These are phyloP conservation scores for Saprolegnia parasitica DNA, from an alignment of 352 stramenopile species.

Conservation along the genomic window DNA sequence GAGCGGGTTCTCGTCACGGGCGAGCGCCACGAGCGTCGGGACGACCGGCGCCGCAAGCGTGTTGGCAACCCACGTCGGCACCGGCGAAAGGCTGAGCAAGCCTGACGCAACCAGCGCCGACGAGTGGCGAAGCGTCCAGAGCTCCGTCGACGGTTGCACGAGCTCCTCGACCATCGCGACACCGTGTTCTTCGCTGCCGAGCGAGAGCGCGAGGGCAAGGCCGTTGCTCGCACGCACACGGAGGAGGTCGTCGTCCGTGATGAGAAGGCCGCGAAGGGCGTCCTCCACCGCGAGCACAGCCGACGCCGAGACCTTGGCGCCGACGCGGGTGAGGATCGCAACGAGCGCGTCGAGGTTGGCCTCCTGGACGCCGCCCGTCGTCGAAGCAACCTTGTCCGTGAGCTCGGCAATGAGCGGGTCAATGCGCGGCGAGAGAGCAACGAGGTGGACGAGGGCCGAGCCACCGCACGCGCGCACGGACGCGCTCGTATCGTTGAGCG, in stretches of 20 bases:
- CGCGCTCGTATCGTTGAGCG: slow-evolving; percentile 94
- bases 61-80: slow-evolving; percentile 36
- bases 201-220: slow-evolving; percentile 47
- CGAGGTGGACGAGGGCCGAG: slow-evolving; percentile 89
- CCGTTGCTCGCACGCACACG: slow-evolving; percentile 65
- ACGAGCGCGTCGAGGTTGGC: slow-evolving; percentile 69
- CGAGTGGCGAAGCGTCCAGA: slow-evolving; percentile 59
- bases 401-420: slow-evolving; percentile 96
- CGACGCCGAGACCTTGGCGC: slow-evolving; percentile 60
- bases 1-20: slow-evolving; percentile 56
- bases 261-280: slow-evolving; percentile 61
- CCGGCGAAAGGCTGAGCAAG: neutral
- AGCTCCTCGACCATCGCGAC: slow-evolving; percentile 37
- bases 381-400: slow-evolving; percentile 68
- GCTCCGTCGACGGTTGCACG: neutral
- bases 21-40: slow-evolving; percentile 38
- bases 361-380: slow-evolving; percentile 62
- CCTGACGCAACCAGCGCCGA: slow-evolving; percentile 50
- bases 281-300: slow-evolving; percentile 49
- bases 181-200: slow-evolving; percentile 38
- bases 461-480: slow-evolving; percentile 90
- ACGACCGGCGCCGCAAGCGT: neutral
- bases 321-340: slow-evolving; percentile 57
- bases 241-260: slow-evolving; percentile 55
- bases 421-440: slow-evolving; percentile 91